A percentile compares a stretch with the other conserved stretches of the same genome.
Evolutionary conservation across 345 rosid genomes (phyloP).

Genomic region (Hibiscus syriacus): DNA sequence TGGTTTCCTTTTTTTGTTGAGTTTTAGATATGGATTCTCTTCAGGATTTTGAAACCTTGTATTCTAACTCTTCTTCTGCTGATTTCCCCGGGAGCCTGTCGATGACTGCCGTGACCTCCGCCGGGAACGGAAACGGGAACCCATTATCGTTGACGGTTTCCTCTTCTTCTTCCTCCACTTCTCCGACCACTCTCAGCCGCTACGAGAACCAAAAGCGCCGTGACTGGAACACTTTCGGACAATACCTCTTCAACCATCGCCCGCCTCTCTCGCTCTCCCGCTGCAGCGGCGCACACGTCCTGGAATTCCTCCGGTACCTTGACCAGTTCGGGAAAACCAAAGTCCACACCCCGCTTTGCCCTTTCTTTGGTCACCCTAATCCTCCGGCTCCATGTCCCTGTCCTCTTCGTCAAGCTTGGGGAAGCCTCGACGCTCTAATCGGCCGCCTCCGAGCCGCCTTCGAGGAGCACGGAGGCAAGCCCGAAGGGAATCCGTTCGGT

Average conservation of each 20-base stretch:
- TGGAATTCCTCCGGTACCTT: constrained; percentile 83
- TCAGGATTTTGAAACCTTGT: constrained; percentile 35
- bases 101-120: constrained; percentile 6
- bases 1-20: not conserved
- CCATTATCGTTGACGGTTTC: constrained; percentile 21
- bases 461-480: constrained; percentile 89
- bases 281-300: constrained; percentile 98
- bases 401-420: constrained; percentile 97
- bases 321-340: constrained; percentile 96
- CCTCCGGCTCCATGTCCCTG: constrained; percentile 96
- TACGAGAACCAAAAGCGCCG: constrained; percentile 95
- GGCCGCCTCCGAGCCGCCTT: constrained; percentile 95
- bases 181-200: constrained; percentile 60
- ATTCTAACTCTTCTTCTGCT: constrained; percentile 6
- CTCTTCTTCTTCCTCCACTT: constrained; percentile 30
- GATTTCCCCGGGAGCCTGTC: not conserved
- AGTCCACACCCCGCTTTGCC: constrained; percentile 76
- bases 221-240: constrained; percentile 96
- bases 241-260: constrained; percentile 84
- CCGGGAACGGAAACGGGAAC: constrained; percentile 15
- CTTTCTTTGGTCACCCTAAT: constrained; percentile 85
- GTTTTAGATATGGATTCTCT: constrained; percentile 37
- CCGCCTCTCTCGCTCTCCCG: constrained; percentile 79
- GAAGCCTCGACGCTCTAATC: constrained; percentile 92
- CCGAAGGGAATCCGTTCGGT: constrained; percentile 88